Evolutionary conservation across 23 red algal species (phyloP).

Genomic region (Gracilaria gracilis): DNA sequence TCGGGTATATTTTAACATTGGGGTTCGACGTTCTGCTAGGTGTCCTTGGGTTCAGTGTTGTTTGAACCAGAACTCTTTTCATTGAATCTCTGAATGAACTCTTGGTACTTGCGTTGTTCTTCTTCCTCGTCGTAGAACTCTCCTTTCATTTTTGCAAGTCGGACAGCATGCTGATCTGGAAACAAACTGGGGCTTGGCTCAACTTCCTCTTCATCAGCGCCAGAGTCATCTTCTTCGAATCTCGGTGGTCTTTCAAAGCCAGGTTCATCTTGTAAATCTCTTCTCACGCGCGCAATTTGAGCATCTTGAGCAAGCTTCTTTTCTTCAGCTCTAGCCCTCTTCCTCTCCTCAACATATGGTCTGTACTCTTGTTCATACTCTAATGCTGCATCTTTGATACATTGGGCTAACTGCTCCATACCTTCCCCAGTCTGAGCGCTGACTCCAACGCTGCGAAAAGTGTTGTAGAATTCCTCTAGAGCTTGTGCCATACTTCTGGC

Average conservation of each 20-base stretch:
- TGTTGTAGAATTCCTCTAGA: conserved; percentile 92
- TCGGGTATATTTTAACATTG: too few relatives aligned
- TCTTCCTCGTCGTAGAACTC: conserved; percentile 9
- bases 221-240: neutral
- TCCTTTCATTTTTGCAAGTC: conserved; percentile 25
- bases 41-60: neutral
- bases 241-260: neutral
- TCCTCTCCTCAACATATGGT: conserved; percentile 52
- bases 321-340: conserved; percentile 16
- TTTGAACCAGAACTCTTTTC: neutral
- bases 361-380: conserved; percentile 80
- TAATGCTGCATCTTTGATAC: conserved; percentile 65
- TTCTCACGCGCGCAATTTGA: conserved; percentile 29
- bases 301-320: conserved; percentile 18
- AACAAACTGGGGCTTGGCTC: conserved; percentile 2
- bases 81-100: conserved; percentile 5
- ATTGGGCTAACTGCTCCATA: conserved; percentile 65
- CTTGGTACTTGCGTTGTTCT: conserved; percentile 23
- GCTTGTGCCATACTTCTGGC: conserved; percentile 93
- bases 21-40: neutral
- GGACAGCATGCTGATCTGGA: conserved; percentile 18
- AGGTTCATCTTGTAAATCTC: conserved; percentile 54
- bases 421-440: conserved; percentile 91
- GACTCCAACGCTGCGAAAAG: conserved; percentile 74
- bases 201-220: neutral